Conservation (phyloP, 1,139 yeast species). For the Kodamaea sp. region DNA sequence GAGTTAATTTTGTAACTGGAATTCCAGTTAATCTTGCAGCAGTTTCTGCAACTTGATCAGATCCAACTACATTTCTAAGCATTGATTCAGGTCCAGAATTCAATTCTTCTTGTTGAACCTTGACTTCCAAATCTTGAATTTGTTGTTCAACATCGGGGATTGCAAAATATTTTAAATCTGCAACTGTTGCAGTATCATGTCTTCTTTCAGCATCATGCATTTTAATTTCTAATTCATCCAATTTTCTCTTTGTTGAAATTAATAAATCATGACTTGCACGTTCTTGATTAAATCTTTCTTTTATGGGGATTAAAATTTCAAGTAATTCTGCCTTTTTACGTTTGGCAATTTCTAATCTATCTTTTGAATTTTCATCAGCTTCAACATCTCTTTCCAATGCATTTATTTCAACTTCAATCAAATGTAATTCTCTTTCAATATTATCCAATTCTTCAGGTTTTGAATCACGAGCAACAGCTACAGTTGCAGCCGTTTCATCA, state of each 20-base stretch:
- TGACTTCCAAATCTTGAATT: conserved; percentile 68
- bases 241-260: conserved; percentile 80
- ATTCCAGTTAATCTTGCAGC: conserved; percentile 97
- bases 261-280: conserved; percentile 89
- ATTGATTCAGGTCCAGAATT: conserved; percentile 56
- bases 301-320: conserved; percentile 80
- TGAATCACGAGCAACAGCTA: conserved; percentile 96
- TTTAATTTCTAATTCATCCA: conserved; percentile 88
- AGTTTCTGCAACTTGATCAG: conserved; percentile 93
- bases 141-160: conserved; percentile 85
- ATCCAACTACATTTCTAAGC: conserved; percentile 84
- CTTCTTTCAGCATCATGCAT: conserved; percentile 97
- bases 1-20: conserved; percentile 95
- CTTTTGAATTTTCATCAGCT: conserved; percentile 82
- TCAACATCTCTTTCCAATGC: conserved; percentile 96
- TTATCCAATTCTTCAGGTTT: conserved; percentile 95
- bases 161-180: conserved; percentile 94
- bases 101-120: conserved; percentile 69
- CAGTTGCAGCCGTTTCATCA: conserved; percentile 96
- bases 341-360: conserved; percentile 74
- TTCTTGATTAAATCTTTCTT: conserved; percentile 83
- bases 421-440: conserved; percentile 86
- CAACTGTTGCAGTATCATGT: conserved; percentile 90
- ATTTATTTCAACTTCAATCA: conserved; percentile 90
- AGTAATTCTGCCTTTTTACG: conserved; percentile 79